These are phyloP conservation scores for Furcasterigmium sp. DNA, from an alignment of 2,329 filamentous ascomycete genomes.

Conservation along the genomic window DNA sequence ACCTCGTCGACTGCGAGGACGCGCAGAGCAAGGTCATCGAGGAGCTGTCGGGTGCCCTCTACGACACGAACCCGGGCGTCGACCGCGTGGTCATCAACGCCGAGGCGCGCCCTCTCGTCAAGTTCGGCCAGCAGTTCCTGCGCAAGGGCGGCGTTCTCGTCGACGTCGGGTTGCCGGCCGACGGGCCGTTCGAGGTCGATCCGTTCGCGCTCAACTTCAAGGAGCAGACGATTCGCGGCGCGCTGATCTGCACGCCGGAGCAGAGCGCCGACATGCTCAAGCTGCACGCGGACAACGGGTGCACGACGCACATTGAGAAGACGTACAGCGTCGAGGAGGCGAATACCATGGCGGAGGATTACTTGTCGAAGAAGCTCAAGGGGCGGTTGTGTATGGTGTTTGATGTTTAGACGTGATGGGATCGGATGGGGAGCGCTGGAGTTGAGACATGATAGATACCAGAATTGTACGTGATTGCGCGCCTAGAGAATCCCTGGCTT, in stretches of 20 bases:
- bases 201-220: constrained; percentile 14
- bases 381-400: constrained; percentile 13
- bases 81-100: constrained; percentile 15
- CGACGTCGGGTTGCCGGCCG: constrained; percentile 11
- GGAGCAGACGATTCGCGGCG: constrained; percentile 13
- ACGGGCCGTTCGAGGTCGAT: constrained; percentile 12
- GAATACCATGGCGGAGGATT: constrained; percentile 12
- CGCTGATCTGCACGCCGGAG: constrained; percentile 12
- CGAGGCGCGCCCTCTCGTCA: constrained; percentile 8
- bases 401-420: not conserved
- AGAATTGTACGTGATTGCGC: too few species aligned
- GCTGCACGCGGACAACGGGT: constrained; percentile 10
- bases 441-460: too few species aligned
- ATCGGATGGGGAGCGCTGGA: too few species aligned
- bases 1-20: constrained; percentile 9
- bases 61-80: constrained; percentile 12
- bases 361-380: constrained; percentile 10
- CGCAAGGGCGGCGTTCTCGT: constrained; percentile 11
- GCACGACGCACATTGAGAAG: constrained; percentile 11
- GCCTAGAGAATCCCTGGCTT: too few species aligned
- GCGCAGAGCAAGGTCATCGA: constrained; percentile 4
- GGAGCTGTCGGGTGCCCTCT: constrained; percentile 9
- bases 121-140: constrained; percentile 11
- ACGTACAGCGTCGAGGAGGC: constrained; percentile 10
- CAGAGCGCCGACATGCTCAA: constrained; percentile 12